Conservation (phyloP, 805 yeast genomes). For the Ascoidea tarda region DNA sequence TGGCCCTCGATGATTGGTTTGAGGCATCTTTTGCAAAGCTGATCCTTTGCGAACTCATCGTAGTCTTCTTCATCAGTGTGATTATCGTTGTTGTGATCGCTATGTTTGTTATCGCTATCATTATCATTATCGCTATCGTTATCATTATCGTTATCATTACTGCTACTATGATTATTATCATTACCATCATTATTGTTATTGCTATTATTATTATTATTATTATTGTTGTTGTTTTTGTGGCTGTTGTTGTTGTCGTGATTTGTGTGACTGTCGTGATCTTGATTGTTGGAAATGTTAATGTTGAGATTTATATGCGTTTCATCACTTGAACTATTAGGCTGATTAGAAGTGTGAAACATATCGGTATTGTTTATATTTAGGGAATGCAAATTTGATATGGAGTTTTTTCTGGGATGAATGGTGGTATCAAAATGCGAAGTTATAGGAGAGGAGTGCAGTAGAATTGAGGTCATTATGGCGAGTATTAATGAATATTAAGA, state of each 20-base stretch:
- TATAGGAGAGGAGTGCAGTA: neutral
- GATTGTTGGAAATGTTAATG: neutral
- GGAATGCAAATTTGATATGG: neutral
- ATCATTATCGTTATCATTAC: no score
- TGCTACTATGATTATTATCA: no score
- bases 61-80: neutral
- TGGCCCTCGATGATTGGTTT: slow-evolving; percentile 71
- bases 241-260: neutral
- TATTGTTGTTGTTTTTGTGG: neutral
- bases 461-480: no score
- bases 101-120: neutral
- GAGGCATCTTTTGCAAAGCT: slow-evolving; percentile 26
- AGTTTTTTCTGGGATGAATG: neutral
- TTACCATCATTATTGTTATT: no score
- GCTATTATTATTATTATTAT: no score
- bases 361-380: neutral
- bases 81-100: neutral
- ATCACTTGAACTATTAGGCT: neutral
- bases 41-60: neutral
- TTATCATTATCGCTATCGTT: neutral
- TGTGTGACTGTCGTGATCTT: neutral
- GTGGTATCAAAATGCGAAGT: neutral
- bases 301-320: neutral
- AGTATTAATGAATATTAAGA: neutral
- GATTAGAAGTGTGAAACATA: neutral